Evolutionary conservation across 352 stramenopile genomes (phyloP).

Genomic region (Poterioochromonas sp.): DNA sequence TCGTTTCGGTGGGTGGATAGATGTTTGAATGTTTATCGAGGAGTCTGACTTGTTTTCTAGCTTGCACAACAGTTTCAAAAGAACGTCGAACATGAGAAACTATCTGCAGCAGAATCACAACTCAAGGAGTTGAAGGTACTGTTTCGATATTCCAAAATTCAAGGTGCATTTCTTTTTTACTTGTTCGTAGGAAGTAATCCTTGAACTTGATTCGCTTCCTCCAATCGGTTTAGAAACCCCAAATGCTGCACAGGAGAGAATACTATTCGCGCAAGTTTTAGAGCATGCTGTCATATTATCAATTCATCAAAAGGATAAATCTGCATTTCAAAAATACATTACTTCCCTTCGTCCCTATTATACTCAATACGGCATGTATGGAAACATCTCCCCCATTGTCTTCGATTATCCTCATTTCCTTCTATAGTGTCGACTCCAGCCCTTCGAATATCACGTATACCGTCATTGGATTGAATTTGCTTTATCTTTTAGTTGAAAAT

Average conservation of each 20-base stretch:
- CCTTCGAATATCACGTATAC: background rate
- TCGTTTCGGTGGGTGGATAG: too few relatives aligned
- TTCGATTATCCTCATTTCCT: background rate
- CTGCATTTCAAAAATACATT: background rate
- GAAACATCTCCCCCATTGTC: background rate
- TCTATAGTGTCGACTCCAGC: background rate
- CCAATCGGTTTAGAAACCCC: background rate
- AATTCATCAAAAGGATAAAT: background rate
- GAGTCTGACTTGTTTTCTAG: too few relatives aligned
- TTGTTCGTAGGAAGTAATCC: background rate
- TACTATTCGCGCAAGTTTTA: background rate
- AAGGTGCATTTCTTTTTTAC: background rate
- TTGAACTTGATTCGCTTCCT: slow-evolving; percentile 26
- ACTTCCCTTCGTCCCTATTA: background rate
- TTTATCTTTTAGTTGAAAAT: slow-evolving; percentile 20
- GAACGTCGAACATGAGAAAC: too few relatives aligned
- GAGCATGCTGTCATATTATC: slow-evolving; percentile 12
- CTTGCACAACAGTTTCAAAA: too few relatives aligned
- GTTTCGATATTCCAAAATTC: too few relatives aligned
- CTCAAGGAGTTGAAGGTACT: too few relatives aligned
- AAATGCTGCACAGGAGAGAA: background rate
- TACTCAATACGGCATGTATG: background rate
- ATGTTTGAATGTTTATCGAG: too few relatives aligned
- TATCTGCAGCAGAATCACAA: too few relatives aligned
- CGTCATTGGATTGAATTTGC: background rate